phyloP scores from a whole-genome alignment of 768 basidiomycete genomes.

The Auricularia cornea region DNA sequence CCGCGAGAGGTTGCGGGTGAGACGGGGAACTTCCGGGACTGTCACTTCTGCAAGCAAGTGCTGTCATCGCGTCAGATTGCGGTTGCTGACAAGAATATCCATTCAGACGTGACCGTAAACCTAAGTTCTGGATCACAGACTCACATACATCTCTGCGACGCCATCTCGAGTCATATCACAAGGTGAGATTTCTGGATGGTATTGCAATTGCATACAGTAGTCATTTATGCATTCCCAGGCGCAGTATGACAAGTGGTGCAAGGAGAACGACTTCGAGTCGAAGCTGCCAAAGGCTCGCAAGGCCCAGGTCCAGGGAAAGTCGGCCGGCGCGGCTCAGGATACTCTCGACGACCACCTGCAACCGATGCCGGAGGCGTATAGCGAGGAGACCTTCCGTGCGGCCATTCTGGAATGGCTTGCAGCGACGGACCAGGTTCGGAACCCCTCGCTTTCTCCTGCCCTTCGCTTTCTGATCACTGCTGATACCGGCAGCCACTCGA shows the following conservation, averaged over 20 bases:
- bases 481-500: no score
- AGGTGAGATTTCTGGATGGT: no score
- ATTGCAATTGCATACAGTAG: neutral
- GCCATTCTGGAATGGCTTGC: neutral
- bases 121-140: neutral
- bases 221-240: neutral
- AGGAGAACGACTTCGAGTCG: constrained; percentile 20
- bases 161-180: neutral
- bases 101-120: neutral
- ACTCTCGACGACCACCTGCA: constrained; percentile 23
- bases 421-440: constrained; percentile 1
- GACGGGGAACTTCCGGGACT: no score
- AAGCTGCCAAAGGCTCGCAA: constrained; percentile 22
- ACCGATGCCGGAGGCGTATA: neutral
- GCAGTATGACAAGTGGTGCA: constrained; percentile 22
- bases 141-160: neutral
- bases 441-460: no score
- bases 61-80: no score
- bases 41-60: no score
- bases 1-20: no score
- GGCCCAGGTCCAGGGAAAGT: no score
- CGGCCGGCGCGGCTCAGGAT: constrained; percentile 6
- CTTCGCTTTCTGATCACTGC: neutral
- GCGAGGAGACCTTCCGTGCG: neutral
- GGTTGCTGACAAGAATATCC: no score